phyloP scores from a whole-genome alignment of 768 basidiomycete genomes.

The Suillus bovinus region DNA sequence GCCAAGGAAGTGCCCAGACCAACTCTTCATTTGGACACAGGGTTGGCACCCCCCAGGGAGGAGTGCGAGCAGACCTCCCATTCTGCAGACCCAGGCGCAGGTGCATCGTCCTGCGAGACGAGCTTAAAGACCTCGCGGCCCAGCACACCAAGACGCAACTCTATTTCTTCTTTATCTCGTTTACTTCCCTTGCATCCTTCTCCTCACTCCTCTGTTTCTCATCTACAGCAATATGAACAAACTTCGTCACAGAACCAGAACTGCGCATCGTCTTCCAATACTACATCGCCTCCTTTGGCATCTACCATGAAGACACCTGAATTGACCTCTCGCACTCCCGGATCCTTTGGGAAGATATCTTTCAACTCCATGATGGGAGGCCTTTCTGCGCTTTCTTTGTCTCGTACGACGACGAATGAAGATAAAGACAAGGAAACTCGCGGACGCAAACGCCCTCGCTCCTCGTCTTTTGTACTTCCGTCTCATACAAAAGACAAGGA shows the following conservation, averaged over 20 bases:
- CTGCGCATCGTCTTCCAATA: conserved; percentile 12
- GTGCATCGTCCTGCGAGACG: conserved; percentile 9
- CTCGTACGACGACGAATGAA: conserved; percentile 45
- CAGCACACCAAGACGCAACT: conserved; percentile 23
- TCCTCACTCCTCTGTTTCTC: conserved; percentile 18
- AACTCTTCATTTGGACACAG: conserved; percentile 17
- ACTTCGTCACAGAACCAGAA: conserved; percentile 5
- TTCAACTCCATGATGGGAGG: conserved; percentile 73
- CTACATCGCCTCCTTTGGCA: conserved; percentile 24
- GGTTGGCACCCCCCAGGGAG: conserved; percentile 20
- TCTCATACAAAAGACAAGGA: conserved; percentile 33
- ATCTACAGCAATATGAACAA: conserved; percentile 22
- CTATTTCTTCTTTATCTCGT: conserved; percentile 25
- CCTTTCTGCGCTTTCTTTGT: conserved; percentile 62
- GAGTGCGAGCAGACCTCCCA: conserved; percentile 8
- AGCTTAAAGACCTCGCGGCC: conserved; percentile 18
- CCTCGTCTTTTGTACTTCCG: conserved; percentile 48
- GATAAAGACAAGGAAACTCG: conserved; percentile 50
- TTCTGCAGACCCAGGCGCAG: conserved; percentile 3
- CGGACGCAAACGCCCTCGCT: conserved; percentile 52
- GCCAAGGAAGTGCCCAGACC: conserved; percentile 17
- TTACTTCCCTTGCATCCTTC: conserved; percentile 28
- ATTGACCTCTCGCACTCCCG: conserved; percentile 34
- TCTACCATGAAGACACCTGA: conserved; percentile 39
- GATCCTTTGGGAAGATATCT: conserved; percentile 63